Base-by-base conservation (phyloP, 1,284 basidiomycete genomes). In the Microbotryum intermedium region DNA sequence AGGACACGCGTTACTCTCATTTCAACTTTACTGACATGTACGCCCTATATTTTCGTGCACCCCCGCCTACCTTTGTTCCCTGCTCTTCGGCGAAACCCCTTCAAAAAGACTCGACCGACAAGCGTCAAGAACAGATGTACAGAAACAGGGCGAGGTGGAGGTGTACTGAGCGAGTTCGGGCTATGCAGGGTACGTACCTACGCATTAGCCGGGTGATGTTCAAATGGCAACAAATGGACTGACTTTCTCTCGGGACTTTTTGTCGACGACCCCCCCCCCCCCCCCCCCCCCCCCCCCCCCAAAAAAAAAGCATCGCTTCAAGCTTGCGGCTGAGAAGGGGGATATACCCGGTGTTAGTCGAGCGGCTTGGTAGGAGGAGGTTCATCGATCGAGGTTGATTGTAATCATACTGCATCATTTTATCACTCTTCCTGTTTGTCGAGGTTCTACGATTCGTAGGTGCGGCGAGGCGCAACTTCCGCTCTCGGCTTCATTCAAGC, bases 61-160 rank as follows among this genome's bases (percentile, higher is more conserved):
- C 20, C 49, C 13, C 20, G 47, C 26, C 25, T n/a, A n/a, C n/a
- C n/a, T n/a, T n/a, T n/a, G n/a, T n/a, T n/a, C n/a, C n/a, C n/a
- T n/a, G n/a, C n/a, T 49, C 6, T 49, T 21, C 47, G 26, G 48
- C 28, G 18, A 34, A 21, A 25, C 4, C n/a, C 20, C 8, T 4
- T 7, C 2, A 2, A 25, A n/a, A 53, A 68, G 66, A 60, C 66
- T 5, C 55, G 64, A 43, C 66, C 66, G 39, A 54, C 57, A 6
- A 46, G 53, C 26, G 55, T 68, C 55, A 66, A 66, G 66, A 66
- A 68, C 44, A 50, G 66, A 18, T 68, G 66, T 50, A 54, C 54
- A 10, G 55, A 63, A 44, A 68, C 66, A 13, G 66, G 66, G 2
- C 47, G 66, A 8, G 66, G 64, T 1, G 66, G 59, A n/a, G 66